Percentiles rank a stretch among this genome's conserved stretches.
phyloP scores from a whole-genome alignment of 176 grass and related monocot genomes.

The Ensete ventricosum region DNA sequence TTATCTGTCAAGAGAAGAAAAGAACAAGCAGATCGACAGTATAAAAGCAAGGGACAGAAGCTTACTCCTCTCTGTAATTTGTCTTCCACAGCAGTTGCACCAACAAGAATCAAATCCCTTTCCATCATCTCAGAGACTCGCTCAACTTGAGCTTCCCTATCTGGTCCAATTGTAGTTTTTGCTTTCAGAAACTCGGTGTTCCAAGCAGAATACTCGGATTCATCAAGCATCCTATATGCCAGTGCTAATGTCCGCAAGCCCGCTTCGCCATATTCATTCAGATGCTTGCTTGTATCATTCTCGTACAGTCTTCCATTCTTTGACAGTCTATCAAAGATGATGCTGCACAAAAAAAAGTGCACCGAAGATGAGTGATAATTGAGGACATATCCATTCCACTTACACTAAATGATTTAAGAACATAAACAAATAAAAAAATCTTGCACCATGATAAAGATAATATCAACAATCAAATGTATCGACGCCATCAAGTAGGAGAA shows the following conservation, averaged over 20 bases:
- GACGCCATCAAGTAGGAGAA: slow-evolving; percentile 1
- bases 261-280: slow-evolving; percentile 90
- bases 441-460: slow-evolving; percentile 11
- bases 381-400: neutral
- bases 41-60: neutral
- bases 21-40: slow-evolving; percentile 15
- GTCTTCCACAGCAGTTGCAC: slow-evolving; percentile 91
- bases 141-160: slow-evolving; percentile 79
- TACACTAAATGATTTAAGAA: neutral
- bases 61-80: slow-evolving; percentile 83
- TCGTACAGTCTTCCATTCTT: slow-evolving; percentile 84
- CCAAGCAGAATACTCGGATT: slow-evolving; percentile 87
- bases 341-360: slow-evolving; percentile 29
- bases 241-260: slow-evolving; percentile 79
- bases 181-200: slow-evolving; percentile 82
- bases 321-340: slow-evolving; percentile 89
- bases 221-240: slow-evolving; percentile 75
- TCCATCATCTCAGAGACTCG: slow-evolving; percentile 81
- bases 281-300: slow-evolving; percentile 61
- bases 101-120: slow-evolving; percentile 82
- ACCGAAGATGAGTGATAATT: neutral
- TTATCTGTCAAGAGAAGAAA: slow-evolving; percentile 22
- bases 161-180: slow-evolving; percentile 73
- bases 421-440: neutral
- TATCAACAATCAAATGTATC: neutral